Percentiles rank a stretch among this genome's conserved stretches.
Evolutionary conservation across 331 rosid genomes (phyloP).

Genomic region (Malus hybrid): DNA sequence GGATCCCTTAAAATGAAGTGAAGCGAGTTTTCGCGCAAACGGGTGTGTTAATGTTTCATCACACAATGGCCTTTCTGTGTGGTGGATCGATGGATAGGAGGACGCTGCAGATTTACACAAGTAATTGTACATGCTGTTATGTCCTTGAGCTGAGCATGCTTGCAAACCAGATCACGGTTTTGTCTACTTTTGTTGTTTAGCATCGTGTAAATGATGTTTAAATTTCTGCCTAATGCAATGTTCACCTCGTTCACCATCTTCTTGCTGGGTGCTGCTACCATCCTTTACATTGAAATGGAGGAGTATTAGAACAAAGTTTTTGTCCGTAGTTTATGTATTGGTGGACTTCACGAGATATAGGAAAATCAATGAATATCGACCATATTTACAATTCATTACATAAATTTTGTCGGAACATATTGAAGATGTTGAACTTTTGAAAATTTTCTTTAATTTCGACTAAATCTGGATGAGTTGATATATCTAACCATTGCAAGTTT

Average conservation of each 20-base stretch:
- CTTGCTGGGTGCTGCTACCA: neutral
- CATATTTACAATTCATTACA: no score
- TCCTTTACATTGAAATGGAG: neutral
- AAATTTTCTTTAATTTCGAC: no score
- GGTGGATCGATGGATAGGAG: neutral
- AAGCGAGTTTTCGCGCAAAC: neutral
- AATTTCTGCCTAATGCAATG: neutral
- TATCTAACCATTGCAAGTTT: no score
- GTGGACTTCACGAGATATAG: no score
- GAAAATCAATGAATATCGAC: no score
- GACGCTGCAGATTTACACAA: neutral
- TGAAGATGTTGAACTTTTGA: no score
- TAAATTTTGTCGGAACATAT: no score
- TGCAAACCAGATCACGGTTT: neutral
- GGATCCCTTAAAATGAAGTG: conserved; percentile 4
- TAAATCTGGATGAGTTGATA: no score
- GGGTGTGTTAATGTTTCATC: neutral
- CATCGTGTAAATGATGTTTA: neutral
- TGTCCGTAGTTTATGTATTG: no score
- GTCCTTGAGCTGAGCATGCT: neutral
- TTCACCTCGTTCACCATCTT: neutral
- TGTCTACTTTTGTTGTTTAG: neutral
- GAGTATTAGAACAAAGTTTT: no score
- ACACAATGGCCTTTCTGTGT: conserved; percentile 1
- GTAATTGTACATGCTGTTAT: neutral